A percentile compares a stretch with the other conserved stretches of the same genome.
phyloP scores from a whole-genome alignment of 805 yeast species.

The Metschnikowia orientalis region DNA sequence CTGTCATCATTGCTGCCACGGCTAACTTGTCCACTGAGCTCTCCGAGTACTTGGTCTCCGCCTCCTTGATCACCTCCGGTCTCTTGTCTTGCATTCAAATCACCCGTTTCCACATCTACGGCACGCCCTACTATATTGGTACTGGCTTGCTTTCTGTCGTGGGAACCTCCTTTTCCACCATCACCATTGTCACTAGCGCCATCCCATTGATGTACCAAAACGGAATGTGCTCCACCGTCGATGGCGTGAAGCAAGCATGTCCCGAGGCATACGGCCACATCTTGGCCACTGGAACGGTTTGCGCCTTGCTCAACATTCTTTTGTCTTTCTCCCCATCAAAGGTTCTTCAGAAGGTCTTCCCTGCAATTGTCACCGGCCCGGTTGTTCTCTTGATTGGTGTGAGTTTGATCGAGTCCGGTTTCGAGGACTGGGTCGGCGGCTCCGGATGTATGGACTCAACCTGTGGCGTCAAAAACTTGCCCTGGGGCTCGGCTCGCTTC shows the following conservation, averaged over 20 bases:
- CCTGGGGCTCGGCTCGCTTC: slow-evolving; percentile 85
- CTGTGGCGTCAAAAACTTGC: slow-evolving; percentile 26
- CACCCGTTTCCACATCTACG: slow-evolving; percentile 71
- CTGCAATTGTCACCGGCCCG: slow-evolving; percentile 91
- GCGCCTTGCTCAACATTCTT: slow-evolving; percentile 69
- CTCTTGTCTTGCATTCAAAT: slow-evolving; percentile 70
- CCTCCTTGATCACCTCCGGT: slow-evolving; percentile 38
- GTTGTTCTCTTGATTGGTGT: slow-evolving; percentile 84
- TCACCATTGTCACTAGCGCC: slow-evolving; percentile 70
- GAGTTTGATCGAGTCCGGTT: slow-evolving; percentile 63
- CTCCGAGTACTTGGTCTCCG: slow-evolving; percentile 35
- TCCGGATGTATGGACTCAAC: slow-evolving; percentile 49
- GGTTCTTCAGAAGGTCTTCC: slow-evolving; percentile 67
- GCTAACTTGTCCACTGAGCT: slow-evolving; percentile 52
- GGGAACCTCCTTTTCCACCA: slow-evolving; percentile 87
- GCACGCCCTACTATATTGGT: slow-evolving; percentile 74
- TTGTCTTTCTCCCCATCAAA: slow-evolving; percentile 77
- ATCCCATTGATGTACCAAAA: slow-evolving; percentile 74
- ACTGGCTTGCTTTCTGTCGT: slow-evolving; percentile 88
- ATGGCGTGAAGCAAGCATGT: slow-evolving; percentile 70
- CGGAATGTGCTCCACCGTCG: slow-evolving; percentile 60
- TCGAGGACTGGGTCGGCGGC: slow-evolving; percentile 87
- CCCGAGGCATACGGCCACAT: slow-evolving; percentile 90
- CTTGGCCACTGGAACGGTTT: slow-evolving; percentile 72
- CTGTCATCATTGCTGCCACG: slow-evolving; percentile 60